Percentiles rank a stretch among this genome's conserved stretches.
Conservation (phyloP, 78 protist species). For the Dictyostelium brefeldianum region DNA sequence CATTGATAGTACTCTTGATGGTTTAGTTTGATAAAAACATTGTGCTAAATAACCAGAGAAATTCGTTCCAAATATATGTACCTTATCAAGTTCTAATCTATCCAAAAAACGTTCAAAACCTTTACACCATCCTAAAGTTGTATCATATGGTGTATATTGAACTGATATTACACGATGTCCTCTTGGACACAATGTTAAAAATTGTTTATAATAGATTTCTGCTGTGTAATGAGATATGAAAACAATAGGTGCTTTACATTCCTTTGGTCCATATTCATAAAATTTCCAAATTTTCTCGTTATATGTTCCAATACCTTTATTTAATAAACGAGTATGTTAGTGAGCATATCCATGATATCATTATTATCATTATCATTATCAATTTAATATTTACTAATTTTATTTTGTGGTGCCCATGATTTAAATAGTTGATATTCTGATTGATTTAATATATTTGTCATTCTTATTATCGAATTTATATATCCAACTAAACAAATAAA, state of each 20-base stretch:
- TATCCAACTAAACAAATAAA: too few relatives aligned
- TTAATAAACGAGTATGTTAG: too few relatives aligned
- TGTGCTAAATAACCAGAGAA: slow-evolving; percentile 91
- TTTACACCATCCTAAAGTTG: slow-evolving; percentile 69
- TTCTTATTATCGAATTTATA: too few relatives aligned
- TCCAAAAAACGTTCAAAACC: slow-evolving; percentile 85
- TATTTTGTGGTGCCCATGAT: slow-evolving; percentile 76
- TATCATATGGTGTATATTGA: slow-evolving; percentile 54
- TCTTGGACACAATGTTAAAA: slow-evolving; percentile 83
- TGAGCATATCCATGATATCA: too few relatives aligned
- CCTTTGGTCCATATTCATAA: slow-evolving; percentile 84
- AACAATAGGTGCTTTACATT: slow-evolving; percentile 29
- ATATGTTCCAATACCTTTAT: slow-evolving; percentile 16
- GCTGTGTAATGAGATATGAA: slow-evolving; percentile 69
- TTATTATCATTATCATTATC: too few relatives aligned
- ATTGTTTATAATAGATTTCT: slow-evolving; percentile 62
- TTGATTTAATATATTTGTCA: not conserved
- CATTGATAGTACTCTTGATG: slow-evolving; percentile 78
- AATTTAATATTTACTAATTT: slow-evolving; percentile 7
- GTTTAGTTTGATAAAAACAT: slow-evolving; percentile 56
- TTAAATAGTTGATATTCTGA: slow-evolving; percentile 75
- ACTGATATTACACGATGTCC: slow-evolving; percentile 68
- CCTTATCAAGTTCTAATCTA: slow-evolving; percentile 44
- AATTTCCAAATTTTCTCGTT: slow-evolving; percentile 66
- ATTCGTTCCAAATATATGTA: slow-evolving; percentile 86